Conservation (phyloP, 148 eudicot species). For the Silene uniflora region DNA sequence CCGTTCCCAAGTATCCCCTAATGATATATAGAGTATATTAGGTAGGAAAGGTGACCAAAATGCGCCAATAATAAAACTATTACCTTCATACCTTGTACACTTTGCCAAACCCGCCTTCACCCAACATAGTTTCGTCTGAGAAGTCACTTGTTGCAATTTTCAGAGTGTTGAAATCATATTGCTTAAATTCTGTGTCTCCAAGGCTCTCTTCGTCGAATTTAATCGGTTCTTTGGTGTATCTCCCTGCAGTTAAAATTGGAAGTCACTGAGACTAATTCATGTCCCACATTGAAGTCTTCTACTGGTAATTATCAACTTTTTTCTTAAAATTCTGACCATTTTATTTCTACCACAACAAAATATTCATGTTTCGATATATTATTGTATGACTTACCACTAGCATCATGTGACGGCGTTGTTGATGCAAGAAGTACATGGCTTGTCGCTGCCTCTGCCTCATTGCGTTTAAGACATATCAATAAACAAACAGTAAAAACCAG, state of each 20-base stretch:
- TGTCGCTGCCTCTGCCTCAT: neutral
- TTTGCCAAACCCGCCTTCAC: constrained; percentile 69
- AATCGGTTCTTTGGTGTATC: neutral
- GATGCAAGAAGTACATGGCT: neutral
- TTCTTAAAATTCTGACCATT: too few relatives aligned
- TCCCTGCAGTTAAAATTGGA: too few relatives aligned
- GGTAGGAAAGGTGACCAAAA: neutral
- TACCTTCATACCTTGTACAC: constrained; percentile 44
- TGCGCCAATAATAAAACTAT: neutral
- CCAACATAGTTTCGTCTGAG: constrained; percentile 35
- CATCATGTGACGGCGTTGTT: too few relatives aligned
- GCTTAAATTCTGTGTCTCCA: constrained; percentile 13
- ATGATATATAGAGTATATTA: too few relatives aligned
- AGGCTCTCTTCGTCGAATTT: neutral
- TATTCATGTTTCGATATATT: neutral
- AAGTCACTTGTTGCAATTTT: constrained; percentile 17
- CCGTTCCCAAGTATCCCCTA: constrained; percentile 16
- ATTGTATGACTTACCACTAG: neutral
- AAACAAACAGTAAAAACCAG: neutral
- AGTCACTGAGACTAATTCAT: too few relatives aligned
- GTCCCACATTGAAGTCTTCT: too few relatives aligned
- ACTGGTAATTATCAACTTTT: too few relatives aligned
- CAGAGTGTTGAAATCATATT: constrained; percentile 10
- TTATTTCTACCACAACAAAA: too few relatives aligned
- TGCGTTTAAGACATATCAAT: neutral